These are phyloP conservation scores for Cyclocybe aegerita DNA, from an alignment of 768 basidiomycete genomes.

Conservation along the genomic window DNA sequence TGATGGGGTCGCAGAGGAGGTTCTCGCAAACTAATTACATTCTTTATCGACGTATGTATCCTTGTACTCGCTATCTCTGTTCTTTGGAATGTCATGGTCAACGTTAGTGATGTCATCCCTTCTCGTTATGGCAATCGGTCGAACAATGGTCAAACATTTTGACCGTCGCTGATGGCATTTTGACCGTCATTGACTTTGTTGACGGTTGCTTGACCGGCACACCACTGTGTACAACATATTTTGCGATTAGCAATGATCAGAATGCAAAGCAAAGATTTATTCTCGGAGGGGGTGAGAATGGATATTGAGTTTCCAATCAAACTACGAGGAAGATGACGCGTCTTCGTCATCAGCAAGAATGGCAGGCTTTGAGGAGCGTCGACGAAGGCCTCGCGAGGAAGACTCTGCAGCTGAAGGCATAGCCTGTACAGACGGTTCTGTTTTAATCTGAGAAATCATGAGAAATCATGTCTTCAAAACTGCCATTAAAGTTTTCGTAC, in stretches of 20 bases:
- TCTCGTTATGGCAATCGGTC: too few species aligned
- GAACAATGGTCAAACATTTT: too few species aligned
- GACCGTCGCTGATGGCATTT: too few species aligned
- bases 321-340: slow-evolving; percentile 11
- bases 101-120: too few species aligned
- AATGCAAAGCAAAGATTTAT: background rate
- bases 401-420: slow-evolving; percentile 27
- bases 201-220: too few species aligned
- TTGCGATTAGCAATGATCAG: slow-evolving; percentile 1
- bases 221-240: too few species aligned
- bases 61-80: too few species aligned
- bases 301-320: background rate
- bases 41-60: too few species aligned
- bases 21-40: too few species aligned
- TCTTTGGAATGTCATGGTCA: too few species aligned
- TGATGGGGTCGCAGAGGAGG: too few species aligned
- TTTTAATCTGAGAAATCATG: slow-evolving; percentile 23
- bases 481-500: slow-evolving; percentile 14
- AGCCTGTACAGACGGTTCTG: slow-evolving; percentile 26
- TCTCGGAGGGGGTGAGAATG: background rate
- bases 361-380: slow-evolving; percentile 43
- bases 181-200: too few species aligned
- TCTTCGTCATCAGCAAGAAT: slow-evolving; percentile 31
- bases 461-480: background rate
- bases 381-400: slow-evolving; percentile 35